Evolutionary conservation across 2,329 filamentous ascomycete genomes (phyloP), one percentile per base, ranked within the genome.

Genomic region (Phialophora chinensis): DNA sequence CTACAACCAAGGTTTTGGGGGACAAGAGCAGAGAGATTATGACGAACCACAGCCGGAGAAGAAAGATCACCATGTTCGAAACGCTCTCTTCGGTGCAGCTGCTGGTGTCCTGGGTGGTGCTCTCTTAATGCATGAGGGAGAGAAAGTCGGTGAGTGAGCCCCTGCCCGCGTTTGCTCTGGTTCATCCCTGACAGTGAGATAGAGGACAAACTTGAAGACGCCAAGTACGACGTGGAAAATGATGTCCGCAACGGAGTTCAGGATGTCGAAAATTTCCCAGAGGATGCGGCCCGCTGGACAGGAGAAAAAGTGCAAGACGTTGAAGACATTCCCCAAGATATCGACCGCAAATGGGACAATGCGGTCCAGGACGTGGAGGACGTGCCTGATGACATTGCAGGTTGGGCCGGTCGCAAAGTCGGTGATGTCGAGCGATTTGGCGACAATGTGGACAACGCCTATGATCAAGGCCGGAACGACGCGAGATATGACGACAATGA

Each of bases 121-220:
- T 52, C 63, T 82, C 60, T 70, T 81, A 60, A 80, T 79, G 77
- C 78, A 83, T 66, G 81, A 82, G 64, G 80, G 79, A 4, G 75
- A 80, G 60, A 76, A 82, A 72, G 76, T 81, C 35, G 73, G 78
- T 79, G 71, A 61, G 76, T 74, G 50, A 55, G 35, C n/a, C 4
- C 7, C 20, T 52, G 8, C 47, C 27, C 20, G 29, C 3, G 49
- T 33, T 27, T 42, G 17, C 7, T n/a, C 14, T n/a, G 20, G 54
- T 38, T 23, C 7, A 17, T 29, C 35, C 17, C 65, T 65, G 49
- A 67, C 55, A 20, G 10, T n/a, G 12, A 27, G 7, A 38, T 61
- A 78, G 77, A 78, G 53, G 73, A 78, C 10, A 67, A 75, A 20
- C 78, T 73, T 72, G 75, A 77, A 12, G 70, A 75, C 31, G 70